Base-by-base conservation (phyloP, 805 yeast species). In the Yarrowia sp. region DNA sequence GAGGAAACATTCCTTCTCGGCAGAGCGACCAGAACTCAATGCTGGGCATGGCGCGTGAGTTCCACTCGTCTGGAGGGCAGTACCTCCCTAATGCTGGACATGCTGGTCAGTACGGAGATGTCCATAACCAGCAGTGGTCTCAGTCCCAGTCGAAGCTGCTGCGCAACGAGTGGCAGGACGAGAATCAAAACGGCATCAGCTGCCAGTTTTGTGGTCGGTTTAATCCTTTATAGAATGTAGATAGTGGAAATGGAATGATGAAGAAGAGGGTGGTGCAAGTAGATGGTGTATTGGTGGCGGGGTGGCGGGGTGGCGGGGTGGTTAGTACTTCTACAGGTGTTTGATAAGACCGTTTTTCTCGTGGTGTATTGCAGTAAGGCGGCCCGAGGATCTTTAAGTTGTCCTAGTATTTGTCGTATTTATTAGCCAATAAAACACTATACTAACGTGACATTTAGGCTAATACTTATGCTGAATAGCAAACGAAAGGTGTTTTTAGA, bases 121-220 rank as follows among this genome's bases (percentile, higher is more conserved):
- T 42, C 21, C 58, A 21, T 3, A 31, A 32, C 5, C 39, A 7
- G 16, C 58, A 49, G 27, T 49, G 58, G 58, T 35, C 58, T 12
- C 58, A 49, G 16, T 35, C 58, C 13, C 58, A 49, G 16, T 21
- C 41, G 4, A 10, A 18, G 22, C 16, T 33, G 31, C 41, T 35
- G 1, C 39, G 58, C 7, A 49, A 49, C 16, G 41, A 33, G 41
- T 49, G 58, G 58, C 58, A 49, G 58, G 58, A 49, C 32, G 58
- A 49, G 7, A 49, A 49, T 25, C 58, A 32, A 16, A 22, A 33
- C n/a, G 58, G 58, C 22, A 22, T 49, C 19, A 47, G 27, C n/a
- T 49, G 58, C 41, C 39, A 33, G 58, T 33, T 21, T 31, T 49
- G 58, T 25, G 58, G 58, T 2, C 18, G 22, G 36, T 49, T 33